Conservation (phyloP, 75 land plant species). For the Pinus albicaulis region DNA sequence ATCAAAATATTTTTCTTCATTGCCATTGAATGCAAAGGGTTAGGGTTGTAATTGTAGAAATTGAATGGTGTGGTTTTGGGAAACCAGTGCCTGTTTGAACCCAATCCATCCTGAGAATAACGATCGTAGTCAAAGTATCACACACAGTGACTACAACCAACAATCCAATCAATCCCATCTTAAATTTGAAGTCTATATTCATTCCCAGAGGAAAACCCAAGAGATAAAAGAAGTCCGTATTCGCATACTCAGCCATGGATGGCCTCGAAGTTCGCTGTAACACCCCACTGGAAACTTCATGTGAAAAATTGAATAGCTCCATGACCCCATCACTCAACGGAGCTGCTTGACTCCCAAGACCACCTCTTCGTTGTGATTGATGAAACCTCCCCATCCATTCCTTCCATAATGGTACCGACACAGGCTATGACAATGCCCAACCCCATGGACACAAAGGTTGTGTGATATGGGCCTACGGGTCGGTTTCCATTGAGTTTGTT, state of each 20-base stretch:
- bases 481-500: constrained; percentile 73
- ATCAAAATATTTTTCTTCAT: too few species aligned
- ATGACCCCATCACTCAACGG: constrained; percentile 54
- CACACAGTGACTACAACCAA: too few species aligned
- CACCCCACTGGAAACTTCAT: constrained; percentile 64
- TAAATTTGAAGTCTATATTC: too few species aligned
- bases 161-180: too few species aligned
- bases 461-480: constrained; percentile 13
- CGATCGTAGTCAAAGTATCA: too few species aligned
- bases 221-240: constrained; percentile 9
- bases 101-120: too few species aligned
- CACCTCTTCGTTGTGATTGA: too few species aligned
- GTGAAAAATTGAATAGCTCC: constrained; percentile 74
- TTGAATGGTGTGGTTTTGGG: too few species aligned
- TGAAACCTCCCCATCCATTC: constrained; percentile 55
- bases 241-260: constrained; percentile 53
- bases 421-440: constrained; percentile 26
- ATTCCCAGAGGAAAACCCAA: too few species aligned
- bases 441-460: constrained; percentile 42
- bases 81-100: too few species aligned
- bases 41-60: too few species aligned
- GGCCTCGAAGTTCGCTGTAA: constrained; percentile 67
- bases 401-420: constrained; percentile 30
- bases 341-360: constrained; percentile 43
- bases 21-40: too few species aligned